Evolutionary conservation across 2,329 filamentous ascomycete genomes (phyloP).

Genomic region (Fusarium lyarnte): DNA sequence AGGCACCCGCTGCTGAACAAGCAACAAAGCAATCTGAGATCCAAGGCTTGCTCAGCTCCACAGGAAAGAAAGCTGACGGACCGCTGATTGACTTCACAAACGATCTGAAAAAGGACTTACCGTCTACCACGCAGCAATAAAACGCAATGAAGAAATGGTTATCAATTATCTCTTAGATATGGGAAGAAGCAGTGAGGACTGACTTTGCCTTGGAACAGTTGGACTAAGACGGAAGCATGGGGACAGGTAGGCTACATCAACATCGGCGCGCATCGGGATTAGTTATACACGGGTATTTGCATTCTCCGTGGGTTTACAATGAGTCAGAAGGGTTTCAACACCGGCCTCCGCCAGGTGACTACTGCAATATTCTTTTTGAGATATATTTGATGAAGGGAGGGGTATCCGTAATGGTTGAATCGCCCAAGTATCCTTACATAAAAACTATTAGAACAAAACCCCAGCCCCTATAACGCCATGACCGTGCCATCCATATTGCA

Average conservation of each 20-base stretch:
- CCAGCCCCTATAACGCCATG: conserved; percentile 43
- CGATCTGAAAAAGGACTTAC: conserved; percentile 63
- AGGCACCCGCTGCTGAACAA: background rate
- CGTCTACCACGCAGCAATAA: conserved; percentile 44
- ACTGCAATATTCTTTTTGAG: conserved; percentile 15
- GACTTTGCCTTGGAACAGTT: conserved; percentile 33
- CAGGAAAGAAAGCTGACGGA: conserved; percentile 58
- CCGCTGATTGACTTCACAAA: conserved; percentile 66
- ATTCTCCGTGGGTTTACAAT: conserved; percentile 40
- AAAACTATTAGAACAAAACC: conserved; percentile 31
- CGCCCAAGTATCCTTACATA: conserved; percentile 31
- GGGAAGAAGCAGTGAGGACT: conserved; percentile 17
- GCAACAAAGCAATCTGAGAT: conserved; percentile 51
- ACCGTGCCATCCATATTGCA: conserved; percentile 25
- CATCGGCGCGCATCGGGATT: conserved; percentile 41
- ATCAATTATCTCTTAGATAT: conserved; percentile 26
- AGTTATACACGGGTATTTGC: conserved; percentile 41
- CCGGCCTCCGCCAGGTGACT: conserved; percentile 30
- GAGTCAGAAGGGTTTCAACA: conserved; percentile 44
- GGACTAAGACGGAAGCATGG: conserved; percentile 28
- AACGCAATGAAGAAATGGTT: conserved; percentile 33
- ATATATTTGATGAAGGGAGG: conserved; percentile 29
- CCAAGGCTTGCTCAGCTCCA: conserved; percentile 55
- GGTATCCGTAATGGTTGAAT: conserved; percentile 32
- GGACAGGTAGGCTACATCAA: conserved; percentile 34